Percentiles rank a stretch among this genome's conserved stretches.
These are phyloP conservation scores for Zizania latifolia DNA, from an alignment of 176 grass and related monocot species.

Conservation along the genomic window DNA sequence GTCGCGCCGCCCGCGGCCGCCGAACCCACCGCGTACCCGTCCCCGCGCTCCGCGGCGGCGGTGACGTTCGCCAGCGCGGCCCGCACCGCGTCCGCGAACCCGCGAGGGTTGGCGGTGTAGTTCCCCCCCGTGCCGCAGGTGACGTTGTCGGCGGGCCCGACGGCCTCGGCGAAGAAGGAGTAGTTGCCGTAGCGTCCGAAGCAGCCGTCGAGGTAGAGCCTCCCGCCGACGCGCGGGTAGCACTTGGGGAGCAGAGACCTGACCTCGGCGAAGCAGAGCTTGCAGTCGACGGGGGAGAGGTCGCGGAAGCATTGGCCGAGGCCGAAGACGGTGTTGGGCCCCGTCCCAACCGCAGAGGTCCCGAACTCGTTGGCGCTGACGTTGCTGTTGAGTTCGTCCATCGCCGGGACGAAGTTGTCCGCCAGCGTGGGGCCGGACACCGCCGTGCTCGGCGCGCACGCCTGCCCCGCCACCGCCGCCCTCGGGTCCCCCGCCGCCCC, in stretches of 20 bases:
- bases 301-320: constrained; percentile 69
- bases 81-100: constrained; percentile 41
- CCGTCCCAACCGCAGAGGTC: constrained; percentile 32
- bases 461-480: constrained; percentile 32
- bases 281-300: constrained; percentile 60
- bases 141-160: constrained; percentile 15
- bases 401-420: constrained; percentile 59
- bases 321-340: constrained; percentile 56
- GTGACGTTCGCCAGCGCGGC: constrained; percentile 45
- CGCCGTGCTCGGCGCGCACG: constrained; percentile 22
- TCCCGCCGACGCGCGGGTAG: constrained; percentile 57
- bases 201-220: constrained; percentile 70
- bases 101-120: constrained; percentile 21
- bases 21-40: constrained; percentile 48
- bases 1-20: constrained; percentile 1
- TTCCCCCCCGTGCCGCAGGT: constrained; percentile 2
- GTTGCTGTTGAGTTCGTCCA: constrained; percentile 65
- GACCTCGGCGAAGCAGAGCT: constrained; percentile 78
- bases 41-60: background rate
- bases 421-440: constrained; percentile 41
- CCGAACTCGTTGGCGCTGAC: constrained; percentile 62
- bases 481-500: constrained; percentile 32
- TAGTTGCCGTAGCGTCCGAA: constrained; percentile 71
- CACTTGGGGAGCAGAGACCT: constrained; percentile 74
- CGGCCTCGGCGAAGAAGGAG: constrained; percentile 56